Conservation (phyloP, 305 asterid genomes). For the Stenogyne calaminthoides region DNA sequence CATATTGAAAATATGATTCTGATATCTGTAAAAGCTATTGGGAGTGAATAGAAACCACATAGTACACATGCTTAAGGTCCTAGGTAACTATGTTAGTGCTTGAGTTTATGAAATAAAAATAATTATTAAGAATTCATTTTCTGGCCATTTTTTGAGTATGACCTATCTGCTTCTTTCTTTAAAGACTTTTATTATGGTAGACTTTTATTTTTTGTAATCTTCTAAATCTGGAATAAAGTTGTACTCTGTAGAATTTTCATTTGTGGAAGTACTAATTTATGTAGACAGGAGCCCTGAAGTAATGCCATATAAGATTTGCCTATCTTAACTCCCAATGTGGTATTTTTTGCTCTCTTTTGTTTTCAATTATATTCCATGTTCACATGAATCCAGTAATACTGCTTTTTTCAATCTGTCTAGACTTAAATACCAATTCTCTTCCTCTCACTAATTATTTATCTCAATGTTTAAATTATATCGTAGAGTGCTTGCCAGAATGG, state of each 20-base stretch:
- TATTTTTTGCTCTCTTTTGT: constrained; percentile 2
- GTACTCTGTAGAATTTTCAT: background rate
- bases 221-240: constrained; percentile 21
- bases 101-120: constrained; percentile 18
- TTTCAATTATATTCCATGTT: constrained; percentile 18
- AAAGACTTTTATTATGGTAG: constrained; percentile 9
- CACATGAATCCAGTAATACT: constrained; percentile 16
- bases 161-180: constrained; percentile 18
- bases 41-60: constrained; percentile 14
- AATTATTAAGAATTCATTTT: background rate
- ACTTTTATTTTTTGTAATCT: constrained; percentile 13
- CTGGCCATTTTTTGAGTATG: constrained; percentile 10
- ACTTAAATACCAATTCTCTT: background rate
- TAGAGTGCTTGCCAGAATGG: constrained; percentile 82
- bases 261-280: constrained; percentile 13
- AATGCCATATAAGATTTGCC: constrained; percentile 5
- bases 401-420: constrained; percentile 24
- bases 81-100: constrained; percentile 9
- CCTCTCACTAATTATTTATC: constrained; percentile 17
- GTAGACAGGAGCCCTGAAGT: constrained; percentile 3
- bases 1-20: constrained; percentile 23
- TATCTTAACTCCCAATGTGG: background rate
- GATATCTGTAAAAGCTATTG: constrained; percentile 23
- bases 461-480: constrained; percentile 32
- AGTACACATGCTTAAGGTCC: constrained; percentile 22